Percentiles rank a stretch among this genome's conserved stretches.
Evolutionary conservation across 306 rosid species (phyloP).

Genomic region (Ziziphus jujuba): DNA sequence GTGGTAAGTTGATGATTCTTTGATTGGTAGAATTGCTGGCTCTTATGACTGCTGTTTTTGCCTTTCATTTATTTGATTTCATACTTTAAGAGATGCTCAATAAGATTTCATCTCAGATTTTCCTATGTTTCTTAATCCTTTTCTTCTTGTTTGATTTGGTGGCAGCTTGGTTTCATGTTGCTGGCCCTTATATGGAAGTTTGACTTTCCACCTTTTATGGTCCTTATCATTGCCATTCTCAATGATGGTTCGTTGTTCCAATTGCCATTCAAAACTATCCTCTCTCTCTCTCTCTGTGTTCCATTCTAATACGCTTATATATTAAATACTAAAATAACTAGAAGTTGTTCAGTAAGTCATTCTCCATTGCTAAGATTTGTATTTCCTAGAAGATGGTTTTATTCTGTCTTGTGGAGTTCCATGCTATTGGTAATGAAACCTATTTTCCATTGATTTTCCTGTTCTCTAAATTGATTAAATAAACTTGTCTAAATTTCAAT

Average conservation of each 20-base stretch:
- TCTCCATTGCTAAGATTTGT: too few species aligned
- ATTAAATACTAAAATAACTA: too few species aligned
- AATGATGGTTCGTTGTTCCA: constrained; percentile 78
- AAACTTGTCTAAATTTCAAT: not conserved
- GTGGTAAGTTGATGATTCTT: constrained; percentile 64
- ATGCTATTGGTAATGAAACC: not conserved
- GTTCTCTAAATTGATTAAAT: not conserved
- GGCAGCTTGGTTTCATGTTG: constrained; percentile 98
- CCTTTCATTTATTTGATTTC: constrained; percentile 5
- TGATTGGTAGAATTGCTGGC: not conserved
- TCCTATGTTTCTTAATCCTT: constrained; percentile 22
- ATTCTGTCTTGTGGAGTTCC: too few species aligned
- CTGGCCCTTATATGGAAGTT: constrained; percentile 93
- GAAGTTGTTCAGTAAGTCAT: not conserved
- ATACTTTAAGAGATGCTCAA: constrained; percentile 9
- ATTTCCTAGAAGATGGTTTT: too few species aligned
- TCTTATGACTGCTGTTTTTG: not conserved
- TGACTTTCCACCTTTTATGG: constrained; percentile 98
- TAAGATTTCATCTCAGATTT: constrained; percentile 5
- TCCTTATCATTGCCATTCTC: constrained; percentile 93
- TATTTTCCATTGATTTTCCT: not conserved
- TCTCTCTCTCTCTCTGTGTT: constrained; percentile 4
- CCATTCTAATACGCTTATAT: too few species aligned
- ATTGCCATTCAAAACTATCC: constrained; percentile 14
- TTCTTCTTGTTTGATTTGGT: constrained; percentile 27